Evolutionary conservation across 2,329 filamentous ascomycete species (phyloP).

Genomic region (Paradendryphiella salina): DNA sequence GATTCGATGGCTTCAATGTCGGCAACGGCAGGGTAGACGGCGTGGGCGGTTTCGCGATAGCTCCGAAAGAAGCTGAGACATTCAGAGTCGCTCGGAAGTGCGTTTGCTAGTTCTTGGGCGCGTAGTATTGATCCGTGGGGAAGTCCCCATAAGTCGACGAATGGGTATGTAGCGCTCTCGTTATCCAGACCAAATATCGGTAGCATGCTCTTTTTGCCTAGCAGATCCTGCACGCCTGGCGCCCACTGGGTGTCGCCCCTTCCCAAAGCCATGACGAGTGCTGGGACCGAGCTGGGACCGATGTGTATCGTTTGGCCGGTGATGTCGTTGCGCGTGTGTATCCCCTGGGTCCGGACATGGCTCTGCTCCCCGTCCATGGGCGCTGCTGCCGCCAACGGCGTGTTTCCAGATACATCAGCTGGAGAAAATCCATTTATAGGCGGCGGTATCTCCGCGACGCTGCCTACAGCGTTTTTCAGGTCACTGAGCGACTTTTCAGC

Average conservation of each 20-base stretch:
- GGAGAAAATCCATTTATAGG: conserved; percentile 42
- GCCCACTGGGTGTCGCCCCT: conserved; percentile 51
- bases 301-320: conserved; percentile 65
- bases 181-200: conserved; percentile 67
- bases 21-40: conserved; percentile 64
- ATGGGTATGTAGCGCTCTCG: conserved; percentile 66
- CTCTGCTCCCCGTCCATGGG: conserved; percentile 45
- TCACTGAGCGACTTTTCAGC: conserved; percentile 54
- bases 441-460: conserved; percentile 42
- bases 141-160: conserved; percentile 65
- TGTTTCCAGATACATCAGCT: conserved; percentile 34
- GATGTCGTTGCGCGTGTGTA: conserved; percentile 63
- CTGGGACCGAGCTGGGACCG: conserved; percentile 64
- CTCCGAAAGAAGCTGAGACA: conserved; percentile 61
- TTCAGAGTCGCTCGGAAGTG: conserved; percentile 61
- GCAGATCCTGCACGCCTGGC: conserved; percentile 59
- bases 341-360: conserved; percentile 57
- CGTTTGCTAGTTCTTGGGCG: conserved; percentile 61
- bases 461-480: conserved; percentile 48
- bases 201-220: conserved; percentile 63
- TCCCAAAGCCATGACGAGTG: conserved; percentile 59
- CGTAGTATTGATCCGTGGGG: conserved; percentile 62
- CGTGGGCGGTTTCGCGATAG: conserved; percentile 62
- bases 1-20: conserved; percentile 60
- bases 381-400: conserved; percentile 40